phyloP scores from a whole-genome alignment of 2,329 filamentous ascomycete genomes.

The Macroventuria anomochaeta region DNA sequence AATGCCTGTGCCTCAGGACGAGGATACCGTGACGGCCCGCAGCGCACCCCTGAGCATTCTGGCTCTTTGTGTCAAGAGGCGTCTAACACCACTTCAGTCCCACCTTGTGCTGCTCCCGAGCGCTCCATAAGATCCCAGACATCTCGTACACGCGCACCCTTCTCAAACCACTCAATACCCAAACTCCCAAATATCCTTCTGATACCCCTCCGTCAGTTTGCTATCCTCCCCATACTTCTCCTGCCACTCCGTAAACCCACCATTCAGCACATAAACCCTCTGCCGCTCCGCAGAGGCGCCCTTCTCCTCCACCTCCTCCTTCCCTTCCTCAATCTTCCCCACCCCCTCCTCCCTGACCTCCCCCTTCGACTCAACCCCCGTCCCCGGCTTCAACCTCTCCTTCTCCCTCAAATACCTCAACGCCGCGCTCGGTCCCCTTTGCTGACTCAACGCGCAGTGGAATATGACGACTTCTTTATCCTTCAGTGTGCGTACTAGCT shows the following conservation, averaged over 20 bases:
- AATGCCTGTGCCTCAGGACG: too few species aligned
- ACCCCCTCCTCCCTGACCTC: constrained; percentile 24
- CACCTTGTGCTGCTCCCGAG: too few species aligned
- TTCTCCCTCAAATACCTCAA: constrained; percentile 78
- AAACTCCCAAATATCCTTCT: constrained; percentile 80
- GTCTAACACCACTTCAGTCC: too few species aligned
- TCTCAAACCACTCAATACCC: constrained; percentile 8
- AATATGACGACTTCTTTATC: constrained; percentile 88
- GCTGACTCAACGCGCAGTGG: constrained; percentile 91
- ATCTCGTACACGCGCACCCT: too few species aligned
- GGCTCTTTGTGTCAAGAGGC: too few species aligned
- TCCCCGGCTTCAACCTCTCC: constrained; percentile 55
- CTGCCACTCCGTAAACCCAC: constrained; percentile 90
- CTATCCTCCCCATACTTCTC: constrained; percentile 79
- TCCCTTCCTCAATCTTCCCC: constrained; percentile 27
- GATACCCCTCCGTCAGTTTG: constrained; percentile 81
- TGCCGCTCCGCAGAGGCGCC: constrained; percentile 56
- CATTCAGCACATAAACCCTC: constrained; percentile 79
- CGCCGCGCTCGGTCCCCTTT: constrained; percentile 85
- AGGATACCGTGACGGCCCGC: too few species aligned
- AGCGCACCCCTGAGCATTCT: too few species aligned
- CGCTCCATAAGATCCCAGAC: too few species aligned
- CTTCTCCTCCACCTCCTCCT: constrained; percentile 20
- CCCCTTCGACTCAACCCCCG: constrained; percentile 27
- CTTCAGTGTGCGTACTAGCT: constrained; percentile 77